Evolutionary conservation across 108 stramenopile genomes (phyloP).

Genomic region (Epipyxis sp.): DNA sequence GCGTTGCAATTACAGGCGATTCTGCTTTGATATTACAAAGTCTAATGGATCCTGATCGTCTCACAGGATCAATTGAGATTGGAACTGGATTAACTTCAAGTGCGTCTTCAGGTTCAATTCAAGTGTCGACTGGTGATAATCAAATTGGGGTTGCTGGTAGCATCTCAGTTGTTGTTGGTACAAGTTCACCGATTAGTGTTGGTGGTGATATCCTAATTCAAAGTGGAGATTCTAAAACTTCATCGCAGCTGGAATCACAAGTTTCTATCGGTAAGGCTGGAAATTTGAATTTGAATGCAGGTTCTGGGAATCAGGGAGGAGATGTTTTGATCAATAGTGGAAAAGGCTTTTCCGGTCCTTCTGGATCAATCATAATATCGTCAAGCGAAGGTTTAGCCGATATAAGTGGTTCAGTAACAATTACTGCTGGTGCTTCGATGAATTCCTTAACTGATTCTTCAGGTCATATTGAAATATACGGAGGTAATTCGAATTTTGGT

Average conservation of each 20-base stretch:
- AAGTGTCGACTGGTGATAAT: neutral
- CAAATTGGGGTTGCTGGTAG: neutral
- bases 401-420: no score
- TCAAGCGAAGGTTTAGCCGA: neutral
- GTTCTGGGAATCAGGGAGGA: no score
- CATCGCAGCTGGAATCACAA: no score
- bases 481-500: no score
- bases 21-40: neutral
- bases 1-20: neutral
- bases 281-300: no score
- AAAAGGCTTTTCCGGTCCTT: no score
- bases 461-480: no score
- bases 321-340: no score
- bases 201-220: conserved; percentile 8
- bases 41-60: neutral
- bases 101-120: neutral
- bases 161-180: conserved; percentile 1
- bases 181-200: neutral
- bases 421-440: no score
- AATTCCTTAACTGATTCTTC: no score
- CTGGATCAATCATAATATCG: no score
- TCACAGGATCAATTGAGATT: neutral
- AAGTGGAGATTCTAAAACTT: neutral
- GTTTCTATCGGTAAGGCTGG: no score
- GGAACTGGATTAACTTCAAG: neutral